Evolutionary conservation across 2,329 filamentous ascomycete species (phyloP).

Genomic region (Sporothrix luriei): DNA sequence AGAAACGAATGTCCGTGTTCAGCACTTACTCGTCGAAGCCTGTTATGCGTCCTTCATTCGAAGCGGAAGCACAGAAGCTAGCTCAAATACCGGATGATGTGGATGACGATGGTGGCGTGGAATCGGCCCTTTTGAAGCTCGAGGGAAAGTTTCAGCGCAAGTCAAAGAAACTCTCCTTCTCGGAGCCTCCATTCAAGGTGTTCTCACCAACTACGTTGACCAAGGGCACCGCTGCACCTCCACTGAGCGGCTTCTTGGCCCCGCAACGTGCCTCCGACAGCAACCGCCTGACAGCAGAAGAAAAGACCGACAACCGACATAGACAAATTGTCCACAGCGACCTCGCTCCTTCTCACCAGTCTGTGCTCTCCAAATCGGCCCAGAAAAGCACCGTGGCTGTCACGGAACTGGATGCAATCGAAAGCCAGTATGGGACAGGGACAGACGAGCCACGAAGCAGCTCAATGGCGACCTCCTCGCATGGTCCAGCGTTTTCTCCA

Average conservation of each 20-base stretch:
- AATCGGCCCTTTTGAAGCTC: slow-evolving; percentile 87
- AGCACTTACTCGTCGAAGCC: slow-evolving; percentile 66
- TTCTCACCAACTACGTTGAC: neutral
- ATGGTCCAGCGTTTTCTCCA: slow-evolving; percentile 20
- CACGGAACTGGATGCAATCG: neutral
- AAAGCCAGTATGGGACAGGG: neutral
- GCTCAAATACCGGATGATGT: slow-evolving; percentile 83
- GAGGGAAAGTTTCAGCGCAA: slow-evolving; percentile 79
- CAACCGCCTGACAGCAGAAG: slow-evolving; percentile 42
- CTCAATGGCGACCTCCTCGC: slow-evolving; percentile 31
- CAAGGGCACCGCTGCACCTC: neutral
- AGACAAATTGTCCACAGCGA: slow-evolving; percentile 48
- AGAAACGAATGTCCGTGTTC: slow-evolving; percentile 57
- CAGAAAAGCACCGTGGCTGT: slow-evolving; percentile 5
- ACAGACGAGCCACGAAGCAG: neutral
- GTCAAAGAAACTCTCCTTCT: slow-evolving; percentile 47
- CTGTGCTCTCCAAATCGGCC: neutral
- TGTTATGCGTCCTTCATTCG: slow-evolving; percentile 74
- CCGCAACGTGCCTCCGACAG: slow-evolving; percentile 14
- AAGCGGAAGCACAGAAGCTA: slow-evolving; percentile 82
- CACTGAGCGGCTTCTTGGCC: slow-evolving; percentile 28
- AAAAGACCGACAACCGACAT: slow-evolving; percentile 52
- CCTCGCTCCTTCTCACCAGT: neutral
- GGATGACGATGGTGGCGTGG: slow-evolving; percentile 80
- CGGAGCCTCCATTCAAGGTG: neutral